Evolutionary conservation across 1,139 yeast genomes (phyloP).

Genomic region (Spathaspora sp.): DNA sequence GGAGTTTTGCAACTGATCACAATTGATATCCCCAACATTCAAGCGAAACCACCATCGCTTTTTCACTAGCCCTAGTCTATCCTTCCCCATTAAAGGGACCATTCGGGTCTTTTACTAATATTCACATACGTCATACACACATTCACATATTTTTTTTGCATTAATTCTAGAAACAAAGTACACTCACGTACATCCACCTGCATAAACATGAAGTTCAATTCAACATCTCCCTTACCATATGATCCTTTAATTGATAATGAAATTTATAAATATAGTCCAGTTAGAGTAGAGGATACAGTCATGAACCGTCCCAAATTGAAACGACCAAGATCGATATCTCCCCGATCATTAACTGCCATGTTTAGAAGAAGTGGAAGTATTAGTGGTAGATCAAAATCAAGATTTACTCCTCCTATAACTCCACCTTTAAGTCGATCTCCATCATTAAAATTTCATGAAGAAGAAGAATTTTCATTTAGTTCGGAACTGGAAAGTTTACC

Average conservation of each 20-base stretch:
- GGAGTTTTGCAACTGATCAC: too few species aligned
- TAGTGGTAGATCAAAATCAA: not conserved
- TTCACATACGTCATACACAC: too few species aligned
- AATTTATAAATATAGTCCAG: slow-evolving; percentile 24
- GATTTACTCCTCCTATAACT: slow-evolving; percentile 1
- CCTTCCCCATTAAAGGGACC: not conserved
- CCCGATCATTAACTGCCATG: slow-evolving; percentile 12
- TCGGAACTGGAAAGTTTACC: slow-evolving; percentile 39
- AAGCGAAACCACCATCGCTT: too few species aligned
- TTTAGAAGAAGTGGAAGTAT: slow-evolving; percentile 4
- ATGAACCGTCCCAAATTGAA: slow-evolving; percentile 12
- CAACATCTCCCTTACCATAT: slow-evolving; percentile 28
- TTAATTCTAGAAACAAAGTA: not conserved
- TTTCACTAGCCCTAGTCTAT: slow-evolving; percentile 10
- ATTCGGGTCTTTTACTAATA: slow-evolving; percentile 1
- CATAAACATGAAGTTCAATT: slow-evolving; percentile 13
- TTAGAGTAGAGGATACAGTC: slow-evolving; percentile 1
- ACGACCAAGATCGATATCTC: slow-evolving; percentile 16
- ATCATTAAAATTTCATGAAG: slow-evolving; percentile 9
- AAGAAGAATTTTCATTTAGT: slow-evolving; percentile 20
- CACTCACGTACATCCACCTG: not conserved
- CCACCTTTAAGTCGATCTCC: slow-evolving; percentile 2
- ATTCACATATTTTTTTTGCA: slow-evolving; percentile 9
- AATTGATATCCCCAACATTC: too few species aligned
- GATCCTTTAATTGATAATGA: slow-evolving; percentile 20